Conservation (phyloP, 352 stramenopile genomes). For the Pythium rishiriense region DNA sequence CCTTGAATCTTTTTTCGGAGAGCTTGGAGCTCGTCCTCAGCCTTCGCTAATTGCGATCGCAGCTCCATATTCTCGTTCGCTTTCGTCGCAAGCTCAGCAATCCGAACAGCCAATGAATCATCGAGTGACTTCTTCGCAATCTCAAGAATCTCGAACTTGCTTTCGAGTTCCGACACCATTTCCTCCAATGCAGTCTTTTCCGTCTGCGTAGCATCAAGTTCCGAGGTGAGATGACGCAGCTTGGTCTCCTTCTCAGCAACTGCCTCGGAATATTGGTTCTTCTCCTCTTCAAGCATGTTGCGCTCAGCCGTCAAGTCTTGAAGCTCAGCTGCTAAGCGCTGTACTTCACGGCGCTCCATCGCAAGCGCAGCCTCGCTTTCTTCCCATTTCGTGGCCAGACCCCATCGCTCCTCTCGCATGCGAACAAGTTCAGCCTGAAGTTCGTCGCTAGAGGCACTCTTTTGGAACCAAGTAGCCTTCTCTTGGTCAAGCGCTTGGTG, state of each 20-base stretch:
- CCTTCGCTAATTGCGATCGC: background rate
- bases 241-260: slow-evolving; percentile 32
- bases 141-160: slow-evolving; percentile 22
- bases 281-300: slow-evolving; percentile 28
- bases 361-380: slow-evolving; percentile 23
- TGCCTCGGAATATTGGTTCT: slow-evolving; percentile 22
- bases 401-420: slow-evolving; percentile 30
- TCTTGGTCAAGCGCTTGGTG: slow-evolving; percentile 23
- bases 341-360: slow-evolving; percentile 26
- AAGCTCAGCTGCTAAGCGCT: slow-evolving; percentile 14
- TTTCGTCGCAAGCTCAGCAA: slow-evolving; percentile 18
- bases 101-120: slow-evolving; percentile 16
- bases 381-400: slow-evolving; percentile 25
- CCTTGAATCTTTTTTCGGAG: slow-evolving; percentile 1
- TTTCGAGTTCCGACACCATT: slow-evolving; percentile 18
- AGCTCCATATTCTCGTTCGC: slow-evolving; percentile 15
- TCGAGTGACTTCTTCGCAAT: slow-evolving; percentile 20
- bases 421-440: slow-evolving; percentile 27
- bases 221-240: slow-evolving; percentile 30
- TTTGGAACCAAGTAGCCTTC: slow-evolving; percentile 29
- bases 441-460: slow-evolving; percentile 29
- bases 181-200: slow-evolving; percentile 25
- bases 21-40: slow-evolving; percentile 2
- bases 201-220: slow-evolving; percentile 21
- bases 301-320: slow-evolving; percentile 14